Base-by-base conservation (phyloP, 1,284 basidiomycete species). In the Ganoderma leucocontextum region DNA sequence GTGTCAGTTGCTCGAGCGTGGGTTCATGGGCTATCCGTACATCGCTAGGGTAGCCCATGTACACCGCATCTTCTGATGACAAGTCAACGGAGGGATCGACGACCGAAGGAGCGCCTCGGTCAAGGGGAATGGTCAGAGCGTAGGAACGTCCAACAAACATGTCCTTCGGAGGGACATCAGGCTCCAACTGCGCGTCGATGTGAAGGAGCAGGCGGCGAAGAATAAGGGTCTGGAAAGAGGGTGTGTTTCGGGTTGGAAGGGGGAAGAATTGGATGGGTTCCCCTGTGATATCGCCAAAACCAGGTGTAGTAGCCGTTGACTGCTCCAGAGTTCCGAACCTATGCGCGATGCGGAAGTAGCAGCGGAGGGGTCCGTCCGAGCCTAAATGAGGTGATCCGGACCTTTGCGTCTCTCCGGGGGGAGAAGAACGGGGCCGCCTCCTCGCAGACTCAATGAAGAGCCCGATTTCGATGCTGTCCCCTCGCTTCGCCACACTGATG, bases 381-480 rank as follows among this genome's bases (percentile, higher is more conserved):
- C 77, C 76, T 39, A 73, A 66, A 1, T 61, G 62, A 2, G 78
- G 76, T 12, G 78, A 77, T 29, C 60, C 9, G 58, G 68, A 67
- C 55, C 71, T 53, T 52, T 69, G 60, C 19, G 65, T 47, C 12
- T 39, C 57, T 9, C 60, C 66, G 4, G 66, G 68, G 8, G 72
- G 68, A 10, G 64, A 65, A 7, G 68, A 66, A 7, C 65, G 64
- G 13, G 36, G 53, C 17, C 70, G 55, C 38, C 67, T 73, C 66
- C 65, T 70, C 19, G 75, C 74, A 63, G 80, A 77, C 65, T 85
- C 83, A 63, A 95, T 84, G 72, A 90, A 89, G n/a, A 98, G 86
- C 5, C 96, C 95, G 60, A 98, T 81, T 76, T 97, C 95, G 62
- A 98, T 87, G n/a, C 92, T 91, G 75, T 97, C 95, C 5, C 94